Evolutionary conservation across 345 rosid species (phyloP).

Genomic region (Cardamine chenopodiifolia): DNA sequence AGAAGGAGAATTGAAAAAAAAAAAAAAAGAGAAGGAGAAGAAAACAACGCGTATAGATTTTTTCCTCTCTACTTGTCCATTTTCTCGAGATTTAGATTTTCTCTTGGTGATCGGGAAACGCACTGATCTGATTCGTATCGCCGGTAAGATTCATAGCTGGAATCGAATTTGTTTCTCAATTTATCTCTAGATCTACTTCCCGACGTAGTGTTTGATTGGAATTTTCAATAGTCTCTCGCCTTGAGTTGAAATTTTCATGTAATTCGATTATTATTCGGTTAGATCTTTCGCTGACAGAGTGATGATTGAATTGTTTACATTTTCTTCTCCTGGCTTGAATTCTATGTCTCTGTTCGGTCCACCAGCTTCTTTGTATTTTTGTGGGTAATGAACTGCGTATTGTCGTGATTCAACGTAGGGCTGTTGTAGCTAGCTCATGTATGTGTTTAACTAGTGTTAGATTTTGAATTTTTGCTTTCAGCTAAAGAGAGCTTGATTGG

Average conservation of each 20-base stretch:
- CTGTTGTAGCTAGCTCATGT: slow-evolving; percentile 9
- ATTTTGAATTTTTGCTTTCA: slow-evolving; percentile 21
- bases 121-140: slow-evolving; percentile 28
- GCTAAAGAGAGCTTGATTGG: slow-evolving; percentile 29
- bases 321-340: slow-evolving; percentile 28
- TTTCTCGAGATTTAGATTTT: slow-evolving; percentile 26
- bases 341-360: neutral
- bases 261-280: slow-evolving; percentile 21
- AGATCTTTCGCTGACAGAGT: slow-evolving; percentile 31
- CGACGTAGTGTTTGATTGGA: slow-evolving; percentile 28
- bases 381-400: too few species aligned
- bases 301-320: slow-evolving; percentile 28
- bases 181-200: slow-evolving; percentile 39
- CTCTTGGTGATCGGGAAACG: slow-evolving; percentile 30
- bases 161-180: slow-evolving; percentile 8
- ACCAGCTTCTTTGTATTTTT: too few species aligned
- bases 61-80: neutral
- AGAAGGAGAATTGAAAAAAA: too few species aligned
- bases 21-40: too few species aligned
- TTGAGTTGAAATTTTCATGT: slow-evolving; percentile 17
- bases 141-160: slow-evolving; percentile 38
- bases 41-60: slow-evolving; percentile 27
- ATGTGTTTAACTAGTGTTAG: slow-evolving; percentile 20
- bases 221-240: neutral
- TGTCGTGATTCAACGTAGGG: neutral